phyloP scores from a whole-genome alignment of 257 asterid species.

The Nicotiana paniculata region DNA sequence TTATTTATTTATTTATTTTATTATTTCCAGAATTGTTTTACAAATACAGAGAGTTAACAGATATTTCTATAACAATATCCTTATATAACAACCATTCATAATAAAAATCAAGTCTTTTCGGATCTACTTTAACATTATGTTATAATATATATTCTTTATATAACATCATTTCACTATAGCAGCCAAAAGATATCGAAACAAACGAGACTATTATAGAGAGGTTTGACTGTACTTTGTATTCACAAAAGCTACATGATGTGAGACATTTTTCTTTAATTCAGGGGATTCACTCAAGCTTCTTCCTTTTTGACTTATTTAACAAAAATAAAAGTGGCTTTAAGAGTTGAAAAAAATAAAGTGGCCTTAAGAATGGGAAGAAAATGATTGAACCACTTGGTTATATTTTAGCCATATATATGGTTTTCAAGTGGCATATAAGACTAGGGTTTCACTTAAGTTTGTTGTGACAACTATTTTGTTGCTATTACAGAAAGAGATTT shows the following conservation, averaged over 20 bases:
- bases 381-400: constrained; percentile 4
- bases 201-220: no score
- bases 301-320: neutral
- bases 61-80: no score
- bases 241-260: neutral
- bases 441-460: neutral
- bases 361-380: neutral
- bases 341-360: neutral
- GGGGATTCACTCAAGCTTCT: neutral
- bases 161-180: no score
- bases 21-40: no score
- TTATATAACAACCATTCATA: no score
- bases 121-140: no score
- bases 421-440: neutral
- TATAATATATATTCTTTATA: no score
- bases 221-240: no score
- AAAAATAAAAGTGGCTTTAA: neutral
- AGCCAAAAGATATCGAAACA: no score
- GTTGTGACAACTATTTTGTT: neutral
- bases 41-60: no score
- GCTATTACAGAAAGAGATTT: neutral
- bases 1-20: no score
- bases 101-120: no score
- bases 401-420: neutral
- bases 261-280: neutral